Evolutionary conservation across 371 early-diverging fungal genomes (phyloP).

Genomic region (Mortierella sp.): DNA sequence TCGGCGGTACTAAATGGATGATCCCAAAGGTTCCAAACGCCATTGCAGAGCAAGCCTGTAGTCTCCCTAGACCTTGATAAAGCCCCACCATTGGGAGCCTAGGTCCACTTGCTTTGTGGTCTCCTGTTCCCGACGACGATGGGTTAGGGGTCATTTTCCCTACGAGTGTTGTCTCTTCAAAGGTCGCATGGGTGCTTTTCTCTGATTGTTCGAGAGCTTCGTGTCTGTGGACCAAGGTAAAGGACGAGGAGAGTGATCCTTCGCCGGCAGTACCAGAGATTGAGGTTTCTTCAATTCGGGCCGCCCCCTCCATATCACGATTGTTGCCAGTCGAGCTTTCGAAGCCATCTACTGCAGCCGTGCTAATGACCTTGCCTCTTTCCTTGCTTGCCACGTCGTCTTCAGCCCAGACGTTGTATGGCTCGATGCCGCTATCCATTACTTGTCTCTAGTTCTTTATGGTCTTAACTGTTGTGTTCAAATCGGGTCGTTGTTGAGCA

Average conservation of each 20-base stretch:
- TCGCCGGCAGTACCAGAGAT: neutral
- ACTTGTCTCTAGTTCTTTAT: neutral
- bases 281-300: slow-evolving; percentile 7
- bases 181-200: no score
- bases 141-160: neutral
- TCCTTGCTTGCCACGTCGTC: no score
- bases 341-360: no score
- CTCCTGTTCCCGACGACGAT: neutral
- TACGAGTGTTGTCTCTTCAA: no score
- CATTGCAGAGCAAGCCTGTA: slow-evolving; percentile 29
- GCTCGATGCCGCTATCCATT: slow-evolving; percentile 5
- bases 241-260: no score
- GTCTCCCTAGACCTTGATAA: slow-evolving; percentile 37
- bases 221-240: no score
- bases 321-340: no score
- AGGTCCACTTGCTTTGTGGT: slow-evolving; percentile 2
- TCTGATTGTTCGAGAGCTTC: slow-evolving; percentile 41
- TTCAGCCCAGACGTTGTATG: slow-evolving; percentile 27
- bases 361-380: neutral
- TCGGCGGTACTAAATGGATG: slow-evolving; percentile 38
- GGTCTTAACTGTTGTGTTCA: no score
- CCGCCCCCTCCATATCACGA: slow-evolving; percentile 15
- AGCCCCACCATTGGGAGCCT: slow-evolving; percentile 29
- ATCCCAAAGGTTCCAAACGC: slow-evolving; percentile 30
- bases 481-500: no score